Percentiles rank a stretch among this genome's conserved stretches.
Conservation (phyloP, 192 early-diverging fungal genomes). For the Phycomyces blakesleeanus region DNA sequence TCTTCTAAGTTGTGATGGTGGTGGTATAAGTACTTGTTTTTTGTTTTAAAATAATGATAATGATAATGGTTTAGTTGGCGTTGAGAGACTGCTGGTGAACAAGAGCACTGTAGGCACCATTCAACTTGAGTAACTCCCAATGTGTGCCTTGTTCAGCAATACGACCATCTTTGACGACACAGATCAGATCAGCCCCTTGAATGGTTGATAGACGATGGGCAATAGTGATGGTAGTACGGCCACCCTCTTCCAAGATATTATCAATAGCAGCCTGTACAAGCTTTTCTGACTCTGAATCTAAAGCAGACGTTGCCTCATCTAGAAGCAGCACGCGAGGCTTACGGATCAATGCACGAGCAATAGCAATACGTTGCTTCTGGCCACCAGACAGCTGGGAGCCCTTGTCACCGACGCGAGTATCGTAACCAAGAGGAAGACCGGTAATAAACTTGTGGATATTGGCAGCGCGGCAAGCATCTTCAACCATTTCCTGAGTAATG, state of each 20-base stretch:
- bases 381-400: slow-evolving; percentile 62
- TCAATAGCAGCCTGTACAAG: slow-evolving; percentile 69
- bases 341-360: slow-evolving; percentile 84
- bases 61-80: slow-evolving; percentile 16
- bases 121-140: slow-evolving; percentile 50
- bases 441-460: slow-evolving; percentile 64
- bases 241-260: slow-evolving; percentile 52
- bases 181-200: slow-evolving; percentile 58
- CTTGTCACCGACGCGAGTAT: slow-evolving; percentile 67
- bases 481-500: slow-evolving; percentile 48
- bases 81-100: slow-evolving; percentile 64
- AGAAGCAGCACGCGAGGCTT: slow-evolving; percentile 81
- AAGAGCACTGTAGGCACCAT: slow-evolving; percentile 56
- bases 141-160: slow-evolving; percentile 63
- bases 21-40: too few species aligned
- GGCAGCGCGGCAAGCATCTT: slow-evolving; percentile 47
- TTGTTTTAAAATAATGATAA: too few species aligned
- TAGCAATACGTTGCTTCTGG: slow-evolving; percentile 82
- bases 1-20: too few species aligned
- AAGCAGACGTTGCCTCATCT: slow-evolving; percentile 78
- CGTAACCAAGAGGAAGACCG: slow-evolving; percentile 56
- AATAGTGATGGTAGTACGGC: slow-evolving; percentile 72
- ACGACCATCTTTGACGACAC: slow-evolving; percentile 73
- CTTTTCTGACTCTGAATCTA: slow-evolving; percentile 70
- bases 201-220: slow-evolving; percentile 73